Evolutionary conservation across 2,329 filamentous ascomycete species (phyloP).

Genomic region (Colletotrichum cuscutae): DNA sequence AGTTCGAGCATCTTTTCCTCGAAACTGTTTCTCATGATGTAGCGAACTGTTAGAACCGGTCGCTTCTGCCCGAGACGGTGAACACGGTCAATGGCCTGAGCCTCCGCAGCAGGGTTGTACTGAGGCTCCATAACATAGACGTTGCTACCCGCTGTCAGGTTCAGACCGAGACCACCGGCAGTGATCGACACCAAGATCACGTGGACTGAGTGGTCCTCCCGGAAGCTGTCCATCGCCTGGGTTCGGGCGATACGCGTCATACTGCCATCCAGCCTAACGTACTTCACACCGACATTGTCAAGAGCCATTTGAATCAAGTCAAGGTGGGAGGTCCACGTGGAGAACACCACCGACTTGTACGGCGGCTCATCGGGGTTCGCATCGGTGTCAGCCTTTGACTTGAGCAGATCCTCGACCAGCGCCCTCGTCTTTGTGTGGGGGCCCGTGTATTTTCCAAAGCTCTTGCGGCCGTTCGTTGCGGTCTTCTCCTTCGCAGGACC

Average conservation of each 20-base stretch:
- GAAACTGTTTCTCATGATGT: constrained; percentile 90
- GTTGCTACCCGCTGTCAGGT: constrained; percentile 84
- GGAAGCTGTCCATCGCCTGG: constrained; percentile 80
- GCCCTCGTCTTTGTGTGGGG: constrained; percentile 94
- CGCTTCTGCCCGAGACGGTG: constrained; percentile 91
- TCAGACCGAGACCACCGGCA: constrained; percentile 91
- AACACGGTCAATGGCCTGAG: constrained; percentile 93
- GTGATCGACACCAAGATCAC: constrained; percentile 93
- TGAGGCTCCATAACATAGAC: constrained; percentile 99
- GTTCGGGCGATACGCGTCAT: constrained; percentile 83
- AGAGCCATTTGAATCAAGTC: constrained; percentile 91
- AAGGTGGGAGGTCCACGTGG: constrained; percentile 94
- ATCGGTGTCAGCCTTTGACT: constrained; percentile 71
- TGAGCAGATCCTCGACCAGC: constrained; percentile 78
- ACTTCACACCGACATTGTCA: constrained; percentile 71
- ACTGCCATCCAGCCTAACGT: constrained; percentile 87
- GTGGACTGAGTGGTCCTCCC: constrained; percentile 74
- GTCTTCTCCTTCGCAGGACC: constrained; percentile 52
- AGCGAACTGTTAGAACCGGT: constrained; percentile 87
- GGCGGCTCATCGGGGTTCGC: constrained; percentile 73
- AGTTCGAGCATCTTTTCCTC: constrained; percentile 93
- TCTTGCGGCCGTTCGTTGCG: constrained; percentile 40
- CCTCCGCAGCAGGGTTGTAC: constrained; percentile 95
- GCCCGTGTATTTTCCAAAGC: constrained; percentile 77
- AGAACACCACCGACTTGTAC: constrained; percentile 94